Conservation (phyloP, 2,329 filamentous ascomycete species). For the Hortaea werneckii region DNA sequence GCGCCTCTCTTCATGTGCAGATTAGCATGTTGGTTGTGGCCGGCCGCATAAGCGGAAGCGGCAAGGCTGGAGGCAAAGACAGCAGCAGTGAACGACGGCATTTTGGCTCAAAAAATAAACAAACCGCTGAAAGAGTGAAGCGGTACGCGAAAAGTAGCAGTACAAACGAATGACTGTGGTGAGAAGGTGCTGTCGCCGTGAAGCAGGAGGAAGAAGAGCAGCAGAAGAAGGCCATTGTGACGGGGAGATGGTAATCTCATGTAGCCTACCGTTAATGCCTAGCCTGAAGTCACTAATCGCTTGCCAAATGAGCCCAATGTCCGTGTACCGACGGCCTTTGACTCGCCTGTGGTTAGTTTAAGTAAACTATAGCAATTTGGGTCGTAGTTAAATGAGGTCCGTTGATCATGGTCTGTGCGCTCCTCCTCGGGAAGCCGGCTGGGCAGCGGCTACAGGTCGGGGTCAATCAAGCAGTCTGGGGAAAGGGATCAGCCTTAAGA, state of each 20-base stretch:
- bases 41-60: conserved; percentile 4
- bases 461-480: too few species aligned
- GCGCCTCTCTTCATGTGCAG: conserved; percentile 6
- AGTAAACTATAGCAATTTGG: too few species aligned
- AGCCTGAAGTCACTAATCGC: not conserved
- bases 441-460: too few species aligned
- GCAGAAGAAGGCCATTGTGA: not conserved
- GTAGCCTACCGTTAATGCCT: too few species aligned
- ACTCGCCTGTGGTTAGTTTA: too few species aligned
- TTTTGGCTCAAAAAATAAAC: not conserved
- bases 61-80: conserved; percentile 2
- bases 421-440: too few species aligned
- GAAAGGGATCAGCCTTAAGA: too few species aligned
- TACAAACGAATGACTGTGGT: conserved; percentile 3
- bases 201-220: not conserved
- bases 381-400: too few species aligned
- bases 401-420: too few species aligned
- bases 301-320: not conserved
- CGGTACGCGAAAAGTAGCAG: not conserved
- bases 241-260: not conserved
- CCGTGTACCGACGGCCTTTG: not conserved
- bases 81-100: conserved; percentile 6
- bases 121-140: conserved; percentile 10
- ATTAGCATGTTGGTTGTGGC: conserved; percentile 6
- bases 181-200: not conserved